These are phyloP conservation scores for Zygosaccharomyces rouxii DNA, from an alignment of 805 yeast species.

Conservation along the genomic window DNA sequence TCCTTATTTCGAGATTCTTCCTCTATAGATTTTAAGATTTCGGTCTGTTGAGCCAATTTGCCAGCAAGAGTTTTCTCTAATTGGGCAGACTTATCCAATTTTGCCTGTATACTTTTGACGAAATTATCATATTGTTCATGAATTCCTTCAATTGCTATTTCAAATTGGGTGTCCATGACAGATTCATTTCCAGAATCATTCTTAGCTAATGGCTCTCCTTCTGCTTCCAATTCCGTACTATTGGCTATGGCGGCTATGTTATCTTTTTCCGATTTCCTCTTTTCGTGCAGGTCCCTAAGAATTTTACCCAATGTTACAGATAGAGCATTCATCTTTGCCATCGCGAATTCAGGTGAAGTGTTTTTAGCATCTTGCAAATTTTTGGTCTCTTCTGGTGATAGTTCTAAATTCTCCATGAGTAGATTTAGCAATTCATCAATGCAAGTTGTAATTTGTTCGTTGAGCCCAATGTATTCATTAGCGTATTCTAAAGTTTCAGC, in stretches of 20 bases:
- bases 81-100: constrained; percentile 19
- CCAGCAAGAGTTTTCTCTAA: constrained; percentile 18
- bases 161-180: constrained; percentile 25
- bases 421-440: constrained; percentile 22
- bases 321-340: constrained; percentile 31
- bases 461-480: constrained; percentile 29
- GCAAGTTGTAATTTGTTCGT: constrained; percentile 23
- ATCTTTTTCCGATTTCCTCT: not conserved
- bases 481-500: constrained; percentile 27
- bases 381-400: constrained; percentile 21
- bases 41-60: constrained; percentile 25
- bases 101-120: constrained; percentile 23
- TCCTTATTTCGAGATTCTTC: not conserved
- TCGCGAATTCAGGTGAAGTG: constrained; percentile 24
- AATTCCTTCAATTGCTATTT: constrained; percentile 27
- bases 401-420: constrained; percentile 14
- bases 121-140: constrained; percentile 31
- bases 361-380: constrained; percentile 20
- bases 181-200: constrained; percentile 9
- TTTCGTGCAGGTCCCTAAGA: constrained; percentile 9
- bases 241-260: constrained; percentile 17
- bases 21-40: constrained; percentile 11
- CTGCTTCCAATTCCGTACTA: constrained; percentile 18
- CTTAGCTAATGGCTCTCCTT: not conserved
- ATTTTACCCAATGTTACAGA: constrained; percentile 18